These are phyloP conservation scores for Fonsecaea monophora DNA, from an alignment of 2,329 filamentous ascomycete genomes.

Conservation along the genomic window DNA sequence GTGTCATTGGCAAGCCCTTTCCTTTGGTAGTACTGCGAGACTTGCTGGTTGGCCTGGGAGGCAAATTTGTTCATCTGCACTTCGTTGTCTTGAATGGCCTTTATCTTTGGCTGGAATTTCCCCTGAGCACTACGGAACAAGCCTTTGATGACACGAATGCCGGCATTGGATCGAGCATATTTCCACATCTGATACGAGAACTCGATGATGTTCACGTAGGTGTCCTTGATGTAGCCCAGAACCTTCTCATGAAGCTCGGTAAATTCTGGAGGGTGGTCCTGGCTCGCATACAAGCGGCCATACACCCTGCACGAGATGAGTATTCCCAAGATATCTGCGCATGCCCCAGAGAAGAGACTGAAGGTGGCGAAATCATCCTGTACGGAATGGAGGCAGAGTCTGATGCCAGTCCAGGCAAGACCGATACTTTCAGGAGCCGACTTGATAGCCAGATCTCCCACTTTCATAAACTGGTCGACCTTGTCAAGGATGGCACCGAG, in stretches of 20 bases:
- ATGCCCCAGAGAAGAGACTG: neutral
- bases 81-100: constrained; percentile 4
- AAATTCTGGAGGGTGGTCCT: constrained; percentile 1
- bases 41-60: constrained; percentile 6
- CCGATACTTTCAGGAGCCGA: constrained; percentile 1
- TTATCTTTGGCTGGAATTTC: constrained; percentile 3
- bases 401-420: constrained; percentile 2
- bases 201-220: constrained; percentile 5
- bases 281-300: constrained; percentile 1
- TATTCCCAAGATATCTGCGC: neutral
- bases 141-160: constrained; percentile 1
- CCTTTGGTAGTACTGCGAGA: constrained; percentile 1
- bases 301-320: neutral
- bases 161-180: neutral
- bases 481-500: constrained; percentile 3
- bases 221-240: neutral
- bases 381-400: constrained; percentile 2
- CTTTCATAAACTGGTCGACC: constrained; percentile 9
- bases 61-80: constrained; percentile 2
- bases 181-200: constrained; percentile 8
- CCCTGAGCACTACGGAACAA: constrained; percentile 1
- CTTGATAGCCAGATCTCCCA: constrained; percentile 7
- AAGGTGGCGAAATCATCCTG: constrained; percentile 6
- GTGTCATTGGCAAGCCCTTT: neutral
- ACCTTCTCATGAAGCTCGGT: constrained; percentile 4